phyloP scores from a whole-genome alignment of 2,329 filamentous ascomycete species.

The Neonectria hederae region DNA sequence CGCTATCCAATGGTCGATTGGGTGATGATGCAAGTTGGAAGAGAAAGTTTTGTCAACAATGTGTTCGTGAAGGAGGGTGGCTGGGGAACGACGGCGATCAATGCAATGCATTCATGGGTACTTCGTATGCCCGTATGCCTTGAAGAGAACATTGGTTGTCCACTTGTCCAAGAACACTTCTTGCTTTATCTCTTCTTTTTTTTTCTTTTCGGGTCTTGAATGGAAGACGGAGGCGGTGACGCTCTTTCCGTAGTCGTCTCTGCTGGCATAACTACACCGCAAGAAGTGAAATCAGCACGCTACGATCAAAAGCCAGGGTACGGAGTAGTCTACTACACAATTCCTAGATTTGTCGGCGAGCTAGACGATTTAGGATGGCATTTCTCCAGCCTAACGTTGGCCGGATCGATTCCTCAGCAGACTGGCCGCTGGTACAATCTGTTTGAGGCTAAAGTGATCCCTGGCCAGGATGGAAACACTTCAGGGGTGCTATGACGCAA shows the following conservation, averaged over 20 bases:
- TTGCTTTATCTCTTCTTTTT: background rate
- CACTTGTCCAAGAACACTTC: too few relatives aligned
- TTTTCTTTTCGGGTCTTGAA: background rate
- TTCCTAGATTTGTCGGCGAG: background rate
- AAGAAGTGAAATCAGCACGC: background rate
- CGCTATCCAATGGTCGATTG: background rate
- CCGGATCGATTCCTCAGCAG: background rate
- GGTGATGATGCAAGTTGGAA: background rate
- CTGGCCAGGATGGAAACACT: background rate
- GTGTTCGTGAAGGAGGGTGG: background rate
- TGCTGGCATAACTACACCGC: background rate
- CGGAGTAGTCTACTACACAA: too few relatives aligned
- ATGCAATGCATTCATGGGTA: too few relatives aligned
- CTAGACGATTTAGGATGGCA: background rate
- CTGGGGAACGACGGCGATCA: background rate
- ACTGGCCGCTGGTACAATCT: background rate
- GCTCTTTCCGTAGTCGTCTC: background rate
- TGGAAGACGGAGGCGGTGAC: background rate
- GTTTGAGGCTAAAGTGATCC: background rate
- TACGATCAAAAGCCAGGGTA: background rate
- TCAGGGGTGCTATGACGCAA: slow-evolving; percentile 1
- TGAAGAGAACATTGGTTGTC: too few relatives aligned
- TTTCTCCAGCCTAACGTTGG: background rate
- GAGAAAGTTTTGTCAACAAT: too few relatives aligned
- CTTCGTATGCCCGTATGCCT: too few relatives aligned